Percentiles rank a stretch among this genome's conserved stretches.
Evolutionary conservation across 768 basidiomycete species (phyloP).

Genomic region (Mycena metata): DNA sequence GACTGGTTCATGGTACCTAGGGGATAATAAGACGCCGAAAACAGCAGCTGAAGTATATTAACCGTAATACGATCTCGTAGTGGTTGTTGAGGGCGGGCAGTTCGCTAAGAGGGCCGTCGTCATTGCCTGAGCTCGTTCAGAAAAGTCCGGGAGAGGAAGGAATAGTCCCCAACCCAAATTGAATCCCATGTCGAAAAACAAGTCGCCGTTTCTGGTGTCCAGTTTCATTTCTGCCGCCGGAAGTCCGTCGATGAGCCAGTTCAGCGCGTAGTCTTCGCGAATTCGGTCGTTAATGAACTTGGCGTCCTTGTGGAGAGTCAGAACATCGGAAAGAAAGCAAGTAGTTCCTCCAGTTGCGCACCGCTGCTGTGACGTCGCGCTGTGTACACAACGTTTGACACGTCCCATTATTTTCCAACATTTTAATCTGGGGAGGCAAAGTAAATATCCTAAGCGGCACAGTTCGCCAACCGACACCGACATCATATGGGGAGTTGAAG

Average conservation of each 20-base stretch:
- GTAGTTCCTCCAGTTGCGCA: too few relatives aligned
- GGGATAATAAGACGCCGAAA: constrained; percentile 13
- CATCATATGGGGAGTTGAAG: constrained; percentile 90
- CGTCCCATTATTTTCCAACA: constrained; percentile 81
- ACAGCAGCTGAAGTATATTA: background rate
- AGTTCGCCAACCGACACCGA: constrained; percentile 51
- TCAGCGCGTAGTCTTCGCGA: constrained; percentile 91
- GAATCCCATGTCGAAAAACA: constrained; percentile 95
- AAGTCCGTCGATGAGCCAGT: constrained; percentile 95
- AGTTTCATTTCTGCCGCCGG: constrained; percentile 94
- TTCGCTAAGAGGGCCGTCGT: constrained; percentile 69
- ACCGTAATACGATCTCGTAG: constrained; percentile 89
- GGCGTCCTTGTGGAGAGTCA: constrained; percentile 59
- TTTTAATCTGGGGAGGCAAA: constrained; percentile 72
- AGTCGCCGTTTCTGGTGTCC: constrained; percentile 82
- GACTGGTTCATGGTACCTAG: constrained; percentile 84
- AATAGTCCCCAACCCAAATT: constrained; percentile 61
- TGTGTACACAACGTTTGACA: constrained; percentile 82
- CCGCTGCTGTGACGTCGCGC: constrained; percentile 66
- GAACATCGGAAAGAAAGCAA: too few relatives aligned
- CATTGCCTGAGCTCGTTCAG: constrained; percentile 61
- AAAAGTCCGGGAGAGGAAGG: too few relatives aligned
- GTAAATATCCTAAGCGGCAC: constrained; percentile 21
- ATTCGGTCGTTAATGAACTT: constrained; percentile 94
- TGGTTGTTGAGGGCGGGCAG: constrained; percentile 90